Percentiles rank a stretch among this genome's conserved stretches.
These are phyloP conservation scores for Leucocoprinus birnbaumii DNA, from an alignment of 768 basidiomycete genomes.

Conservation along the genomic window DNA sequence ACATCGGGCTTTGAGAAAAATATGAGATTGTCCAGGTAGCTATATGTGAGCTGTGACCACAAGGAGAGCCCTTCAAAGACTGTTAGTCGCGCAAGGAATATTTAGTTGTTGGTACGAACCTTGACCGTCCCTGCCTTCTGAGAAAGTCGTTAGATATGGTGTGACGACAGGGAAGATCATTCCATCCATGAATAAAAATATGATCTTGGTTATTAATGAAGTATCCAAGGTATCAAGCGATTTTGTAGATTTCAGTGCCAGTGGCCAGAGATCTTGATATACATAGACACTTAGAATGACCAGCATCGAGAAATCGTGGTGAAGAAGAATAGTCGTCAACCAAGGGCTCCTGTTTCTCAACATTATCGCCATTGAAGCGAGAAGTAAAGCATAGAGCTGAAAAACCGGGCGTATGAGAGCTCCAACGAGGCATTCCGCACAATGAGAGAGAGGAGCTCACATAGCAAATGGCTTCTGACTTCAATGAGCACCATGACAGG, in stretches of 20 bases:
- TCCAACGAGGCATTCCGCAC: too few species aligned
- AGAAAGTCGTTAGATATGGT: constrained; percentile 26
- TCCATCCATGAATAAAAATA: not conserved
- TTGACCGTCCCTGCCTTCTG: not conserved
- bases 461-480: too few species aligned
- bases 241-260: too few species aligned
- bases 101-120: not conserved
- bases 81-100: constrained; percentile 24
- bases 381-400: too few species aligned
- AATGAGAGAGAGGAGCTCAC: too few species aligned
- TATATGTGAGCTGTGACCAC: constrained; percentile 40
- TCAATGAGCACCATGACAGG: too few species aligned
- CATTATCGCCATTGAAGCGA: not conserved
- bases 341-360: not conserved
- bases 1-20: constrained; percentile 38
- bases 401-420: too few species aligned
- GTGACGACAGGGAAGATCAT: constrained; percentile 47
- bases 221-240: too few species aligned
- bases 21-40: constrained; percentile 54
- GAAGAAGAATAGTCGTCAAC: not conserved
- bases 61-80: constrained; percentile 33
- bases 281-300: not conserved
- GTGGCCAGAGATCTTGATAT: too few species aligned
- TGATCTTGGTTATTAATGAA: too few species aligned
- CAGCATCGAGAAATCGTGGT: not conserved